A percentile compares a stretch with the other conserved stretches of the same genome.
These are phyloP conservation scores for Hericium alpestre DNA, from an alignment of 768 basidiomycete genomes.

Conservation along the genomic window DNA sequence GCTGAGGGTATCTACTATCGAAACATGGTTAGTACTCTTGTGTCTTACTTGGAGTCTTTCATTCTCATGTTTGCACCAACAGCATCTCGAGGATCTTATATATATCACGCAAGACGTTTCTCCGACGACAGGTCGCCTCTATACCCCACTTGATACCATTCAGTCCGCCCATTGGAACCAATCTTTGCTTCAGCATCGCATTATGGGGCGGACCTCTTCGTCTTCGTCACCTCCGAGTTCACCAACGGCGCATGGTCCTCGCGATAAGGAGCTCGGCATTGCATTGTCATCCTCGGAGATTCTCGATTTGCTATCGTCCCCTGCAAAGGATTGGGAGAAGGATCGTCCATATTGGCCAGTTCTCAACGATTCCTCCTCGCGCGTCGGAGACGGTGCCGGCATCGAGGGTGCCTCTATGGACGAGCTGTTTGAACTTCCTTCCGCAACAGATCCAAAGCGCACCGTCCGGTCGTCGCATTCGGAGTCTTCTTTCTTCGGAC, in stretches of 20 bases:
- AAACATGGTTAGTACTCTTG: slow-evolving; percentile 56
- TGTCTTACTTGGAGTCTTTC: neutral
- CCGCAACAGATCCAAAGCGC: slow-evolving; percentile 15
- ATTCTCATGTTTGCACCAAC: slow-evolving; percentile 1
- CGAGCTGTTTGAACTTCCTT: slow-evolving; percentile 42
- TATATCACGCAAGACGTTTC: slow-evolving; percentile 66
- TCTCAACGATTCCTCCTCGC: slow-evolving; percentile 55
- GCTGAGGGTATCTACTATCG: slow-evolving; percentile 70
- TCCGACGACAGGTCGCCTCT: slow-evolving; percentile 55
- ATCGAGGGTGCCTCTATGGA: slow-evolving; percentile 53
- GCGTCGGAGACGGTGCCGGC: slow-evolving; percentile 61
- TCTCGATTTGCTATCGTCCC: slow-evolving; percentile 20
- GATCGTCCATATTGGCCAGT: slow-evolving; percentile 50
- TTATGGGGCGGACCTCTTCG: slow-evolving; percentile 30
- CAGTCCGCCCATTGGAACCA: slow-evolving; percentile 77
- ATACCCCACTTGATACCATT: slow-evolving; percentile 54
- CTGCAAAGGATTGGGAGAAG: slow-evolving; percentile 12
- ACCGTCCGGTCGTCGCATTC: slow-evolving; percentile 20
- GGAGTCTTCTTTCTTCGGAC: slow-evolving; percentile 57
- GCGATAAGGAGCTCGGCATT: slow-evolving; percentile 60
- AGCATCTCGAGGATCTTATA: slow-evolving; percentile 76
- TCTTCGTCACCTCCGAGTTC: slow-evolving; percentile 22
- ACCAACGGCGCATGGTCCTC: slow-evolving; percentile 20
- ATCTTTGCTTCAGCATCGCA: slow-evolving; percentile 51
- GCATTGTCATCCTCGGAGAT: slow-evolving; percentile 46